Evolutionary conservation across 805 yeast genomes (phyloP), one percentile per base, ranked within the genome.

Genomic region (Scheffersomyces amazonensis): DNA sequence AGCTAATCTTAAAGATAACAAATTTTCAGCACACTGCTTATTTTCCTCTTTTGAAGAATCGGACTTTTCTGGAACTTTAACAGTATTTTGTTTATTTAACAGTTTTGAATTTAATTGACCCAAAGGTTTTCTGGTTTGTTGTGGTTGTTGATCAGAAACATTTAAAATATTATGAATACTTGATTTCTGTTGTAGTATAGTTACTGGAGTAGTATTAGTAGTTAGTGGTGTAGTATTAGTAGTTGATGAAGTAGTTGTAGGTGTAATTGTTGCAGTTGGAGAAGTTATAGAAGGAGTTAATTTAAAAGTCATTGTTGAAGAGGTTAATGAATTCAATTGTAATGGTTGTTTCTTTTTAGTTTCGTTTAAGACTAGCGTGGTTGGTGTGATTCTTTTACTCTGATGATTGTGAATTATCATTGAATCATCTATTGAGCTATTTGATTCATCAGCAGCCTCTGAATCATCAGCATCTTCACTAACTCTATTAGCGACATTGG

Each of bases 21-120:
- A 59, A 52, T 66, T 66, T 34, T 68, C 63, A 15, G 67, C 69
- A 29, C 69, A 62, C 41, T 64, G 70, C 25, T 40, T 48, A 24
- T 43, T 39, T 25, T 33, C 42, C 27, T 16, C 39, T 19, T 29
- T 30, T 28, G 20, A n/a, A 22, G 40, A 42, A 54, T 58, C 2
- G 47, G 9, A 6, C 9, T 9, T 20, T 20, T 20, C 9, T n/a
- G n/a, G n/a, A 24, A 5, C 12, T 12, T 9, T 5, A 13, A n/a
- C 17, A 7, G 30, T 13, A 27, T 12, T 13, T 27, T 13, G 10
- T 5, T 17, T 16, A 27, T 27, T 27, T 15, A 27, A 27, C 4
- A 27, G 8, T 12, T 35, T 37, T 45, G 16, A 27, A 15, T 27
- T 27, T 11, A 62, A 25, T 35, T 51, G 53, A 13, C 57, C 55